phyloP scores from a whole-genome alignment of 768 basidiomycete genomes.

The Royoungia palumana region DNA sequence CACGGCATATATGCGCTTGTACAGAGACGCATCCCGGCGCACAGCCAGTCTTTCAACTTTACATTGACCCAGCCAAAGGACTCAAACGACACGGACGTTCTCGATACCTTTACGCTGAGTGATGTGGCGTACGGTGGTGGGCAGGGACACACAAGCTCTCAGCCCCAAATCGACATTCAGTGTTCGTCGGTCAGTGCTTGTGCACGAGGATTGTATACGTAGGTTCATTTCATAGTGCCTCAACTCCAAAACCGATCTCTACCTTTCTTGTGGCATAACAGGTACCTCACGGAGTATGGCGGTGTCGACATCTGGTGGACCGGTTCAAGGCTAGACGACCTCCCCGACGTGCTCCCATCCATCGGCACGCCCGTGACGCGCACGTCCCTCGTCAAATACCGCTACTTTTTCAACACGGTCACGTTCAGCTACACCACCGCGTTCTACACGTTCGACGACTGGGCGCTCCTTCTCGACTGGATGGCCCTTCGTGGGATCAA shows the following conservation, averaged over 20 bases:
- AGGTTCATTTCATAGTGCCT: constrained; percentile 5
- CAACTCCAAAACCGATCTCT: background rate
- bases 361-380: constrained; percentile 31
- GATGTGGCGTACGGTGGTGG: constrained; percentile 19
- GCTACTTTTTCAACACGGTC: constrained; percentile 43
- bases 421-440: constrained; percentile 41
- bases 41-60: constrained; percentile 33
- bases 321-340: constrained; percentile 35
- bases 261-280: constrained; percentile 4
- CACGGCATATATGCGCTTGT: constrained; percentile 35
- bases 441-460: constrained; percentile 39
- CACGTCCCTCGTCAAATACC: constrained; percentile 35
- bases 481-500: constrained; percentile 40
- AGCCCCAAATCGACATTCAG: constrained; percentile 24
- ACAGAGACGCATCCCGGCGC: constrained; percentile 34
- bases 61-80: constrained; percentile 13
- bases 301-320: constrained; percentile 45
- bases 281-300: constrained; percentile 36
- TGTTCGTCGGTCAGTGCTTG: constrained; percentile 38
- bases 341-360: constrained; percentile 29
- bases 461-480: constrained; percentile 41
- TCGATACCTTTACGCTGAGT: constrained; percentile 34
- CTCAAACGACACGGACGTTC: constrained; percentile 1
- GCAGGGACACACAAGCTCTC: background rate
- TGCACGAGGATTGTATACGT: constrained; percentile 39